Base-by-base conservation (phyloP, 805 yeast genomes). In the Diddensiella caesifluorescens region DNA sequence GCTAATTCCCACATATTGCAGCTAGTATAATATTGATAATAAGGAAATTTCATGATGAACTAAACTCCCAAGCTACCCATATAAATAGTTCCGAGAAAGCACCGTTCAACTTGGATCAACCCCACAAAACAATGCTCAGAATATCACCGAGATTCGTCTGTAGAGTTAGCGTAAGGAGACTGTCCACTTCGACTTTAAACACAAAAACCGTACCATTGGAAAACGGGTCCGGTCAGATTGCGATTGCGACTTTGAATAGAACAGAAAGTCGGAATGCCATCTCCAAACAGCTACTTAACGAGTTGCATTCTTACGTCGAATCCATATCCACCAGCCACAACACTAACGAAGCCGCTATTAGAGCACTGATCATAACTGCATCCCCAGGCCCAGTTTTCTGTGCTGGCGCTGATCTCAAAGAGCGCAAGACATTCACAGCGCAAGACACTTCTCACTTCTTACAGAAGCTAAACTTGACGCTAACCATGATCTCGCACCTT, bases 371-470 rank as follows among this genome's bases (percentile, higher is more conserved):
- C n/a, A 39, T 59, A 22, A 38, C 53, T 10, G 54, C 62, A 6
- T 44, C 59, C 4, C 40, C 46, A 19, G 45, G 46, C 12, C 48
- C 49, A 20, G 50, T 54, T 7, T 56, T 56, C 46, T 54, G 59
- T 35, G 69, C 71, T 4, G 72, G 72, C 15, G 71, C 71, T 0
- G 71, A 67, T 41, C 62, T 67, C 41, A 64, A 65, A 39, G 67
- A 68, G 46, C 63, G 69, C 55, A 48, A 54, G 32, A 36, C 55
- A n/a, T 49, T 60, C 22, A 53, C 60, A 0, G 45, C 57, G 3
- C 51, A 50, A 4, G 61, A 59, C 34, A 58, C 62, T 5, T 35
- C 48, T 5, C 51, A 56, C 2, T 46, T 62, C 9, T 48, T 57
- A 22, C 42, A 44, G 34, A 53, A 59, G 28, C 55, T 62, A 32